Evolutionary conservation across 345 rosid species (phyloP), one percentile per base, ranked within the genome.

Genomic region (Carallia brachiata): DNA sequence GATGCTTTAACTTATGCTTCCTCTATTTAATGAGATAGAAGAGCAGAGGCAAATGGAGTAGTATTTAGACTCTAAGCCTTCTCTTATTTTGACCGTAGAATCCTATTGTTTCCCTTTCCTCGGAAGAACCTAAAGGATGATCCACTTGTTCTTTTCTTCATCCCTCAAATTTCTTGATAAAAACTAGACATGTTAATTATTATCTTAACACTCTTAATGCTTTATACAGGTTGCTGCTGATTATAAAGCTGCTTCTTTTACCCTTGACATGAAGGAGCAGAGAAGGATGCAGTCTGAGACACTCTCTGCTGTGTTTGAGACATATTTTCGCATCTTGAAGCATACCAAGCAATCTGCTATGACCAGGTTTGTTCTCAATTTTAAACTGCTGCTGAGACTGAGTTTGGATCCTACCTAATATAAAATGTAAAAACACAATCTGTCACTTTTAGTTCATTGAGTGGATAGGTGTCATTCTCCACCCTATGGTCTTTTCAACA

Each of bases 271-370:
- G 40, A 69, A 15, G 73, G 90, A 94, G 76, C 80, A 72, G 76
- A 82, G 81, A 78, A 84, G 81, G 79, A 90, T 89, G 90, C 98
- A 96, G 70, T 75, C 90, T 4, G 99, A 83, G 63, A 79, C 86
- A 58, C 94, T 96, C 52, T 80, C 97, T 80, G 90, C 94, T 56
- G 87, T 96, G 32, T 92, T 96, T 67, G 96, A 87, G 86, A 96
- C 89, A 9, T 92, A 89, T 72, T 92, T 96, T 75, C 98, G 98
- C 47, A 82, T 96, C 71, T 81, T 92, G 84, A 92, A 82, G 82
- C 89, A 92, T 65, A 75, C 96, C 28, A 80, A 84, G 89, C 78
- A 70, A 68, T 81, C 82, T 34, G 66, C 76, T 39, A 65, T 61
- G 48, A 79, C 80, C 83, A 89, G 94, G 96, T 92, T 72, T 59